Evolutionary conservation across 495 filamentous ascomycete species (phyloP).

Genomic region (Penicillium alfredii): DNA sequence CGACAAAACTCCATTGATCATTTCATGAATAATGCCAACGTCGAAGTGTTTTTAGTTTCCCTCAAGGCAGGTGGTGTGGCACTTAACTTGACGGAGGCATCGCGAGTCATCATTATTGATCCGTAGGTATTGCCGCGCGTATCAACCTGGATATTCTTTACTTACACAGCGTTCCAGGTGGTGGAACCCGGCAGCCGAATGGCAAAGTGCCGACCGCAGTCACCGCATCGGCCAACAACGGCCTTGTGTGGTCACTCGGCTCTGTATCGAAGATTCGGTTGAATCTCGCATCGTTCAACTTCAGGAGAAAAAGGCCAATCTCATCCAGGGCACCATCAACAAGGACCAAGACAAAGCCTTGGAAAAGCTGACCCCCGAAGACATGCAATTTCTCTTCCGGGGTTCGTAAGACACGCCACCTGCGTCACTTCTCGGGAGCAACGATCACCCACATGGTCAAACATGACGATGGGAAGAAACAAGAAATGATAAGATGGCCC

Average conservation of each 20-base stretch:
- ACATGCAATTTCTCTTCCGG: constrained; percentile 92
- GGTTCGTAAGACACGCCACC: constrained; percentile 37
- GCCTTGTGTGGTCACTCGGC: constrained; percentile 86
- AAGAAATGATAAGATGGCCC: too few relatives aligned
- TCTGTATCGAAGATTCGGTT: constrained; percentile 93
- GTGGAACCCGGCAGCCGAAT: constrained; percentile 98
- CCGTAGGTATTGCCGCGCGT: constrained; percentile 53
- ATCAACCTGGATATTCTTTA: constrained; percentile 1
- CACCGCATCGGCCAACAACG: constrained; percentile 94
- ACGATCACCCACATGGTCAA: constrained; percentile 2
- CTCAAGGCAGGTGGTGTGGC: constrained; percentile 95
- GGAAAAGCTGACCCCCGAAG: constrained; percentile 82
- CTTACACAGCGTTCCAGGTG: constrained; percentile 49
- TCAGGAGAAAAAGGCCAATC: constrained; percentile 94
- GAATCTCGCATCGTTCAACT: constrained; percentile 90
- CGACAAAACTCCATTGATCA: constrained; percentile 86
- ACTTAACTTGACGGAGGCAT: constrained; percentile 90
- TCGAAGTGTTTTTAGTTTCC: constrained; percentile 91
- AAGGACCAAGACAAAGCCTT: constrained; percentile 73
- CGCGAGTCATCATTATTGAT: constrained; percentile 89
- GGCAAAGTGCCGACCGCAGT: constrained; percentile 94
- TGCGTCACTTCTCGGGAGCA: constrained; percentile 1
- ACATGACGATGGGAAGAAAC: too few relatives aligned
- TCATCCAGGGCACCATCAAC: constrained; percentile 95
- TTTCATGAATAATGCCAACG: constrained; percentile 89